Base-by-base conservation (phyloP, 345 rosid genomes). In the Cardamine chenopodiifolia region DNA sequence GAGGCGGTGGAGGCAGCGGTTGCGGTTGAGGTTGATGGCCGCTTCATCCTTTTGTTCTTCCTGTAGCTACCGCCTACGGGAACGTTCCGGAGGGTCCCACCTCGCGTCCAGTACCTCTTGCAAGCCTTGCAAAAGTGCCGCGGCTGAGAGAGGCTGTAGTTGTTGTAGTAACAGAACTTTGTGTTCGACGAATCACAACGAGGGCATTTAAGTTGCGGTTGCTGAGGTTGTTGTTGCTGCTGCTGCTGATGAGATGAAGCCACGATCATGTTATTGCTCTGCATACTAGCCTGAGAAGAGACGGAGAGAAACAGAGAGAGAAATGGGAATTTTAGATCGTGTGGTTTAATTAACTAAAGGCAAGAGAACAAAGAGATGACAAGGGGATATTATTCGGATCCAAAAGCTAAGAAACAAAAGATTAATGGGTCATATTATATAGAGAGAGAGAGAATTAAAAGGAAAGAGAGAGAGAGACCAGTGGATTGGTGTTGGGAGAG, bases 151-250 rank as follows among this genome's bases (percentile, higher is more conserved):
- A 86, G 81, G 75, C 92, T 88, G 83, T 87, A 87, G 84, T 89
- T 89, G 83, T 89, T 89, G 82, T 85, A 89, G 86, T 89, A 89
- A 59, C 94, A 89, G 70, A 87, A 87, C 79, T 90, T 90, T 12
- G 92, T 87, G 85, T 87, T 90, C 0, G 88, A 81, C 0, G 92
- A 90, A 35, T 90, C 89, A 47, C 95, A 89, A 20, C 95, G 91
- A 45, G 95, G 95, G 71, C 95, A 89, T 76, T 83, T 89, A 2
- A 87, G 84, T 42, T 80, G 89, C 0, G 65, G 82, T 14, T 75
- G 76, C 22, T 77, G 87, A 8, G 75, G 90, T 6, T 42, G 83
- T 29, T 63, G 83, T 17, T 61, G 72, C 39, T 55, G 83, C 13
- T 60, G 72, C 49, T 55, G 80, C 20, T 72, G 85, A 53, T 49